phyloP scores from a whole-genome alignment of 257 asterid genomes.

The Osmanthus fragrans region DNA sequence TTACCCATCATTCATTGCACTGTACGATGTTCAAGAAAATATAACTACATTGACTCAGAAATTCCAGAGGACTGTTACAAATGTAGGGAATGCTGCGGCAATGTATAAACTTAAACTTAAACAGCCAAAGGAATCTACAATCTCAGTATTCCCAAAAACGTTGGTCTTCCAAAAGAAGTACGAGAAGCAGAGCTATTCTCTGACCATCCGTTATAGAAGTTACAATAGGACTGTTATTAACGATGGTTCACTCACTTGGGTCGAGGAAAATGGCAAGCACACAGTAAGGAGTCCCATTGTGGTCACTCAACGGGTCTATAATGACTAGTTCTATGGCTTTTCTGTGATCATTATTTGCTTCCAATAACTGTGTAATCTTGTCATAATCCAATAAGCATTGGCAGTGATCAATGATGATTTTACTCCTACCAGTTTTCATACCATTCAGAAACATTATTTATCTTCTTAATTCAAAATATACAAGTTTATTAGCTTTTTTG shows the following conservation, averaged over 20 bases:
- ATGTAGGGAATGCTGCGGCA: conserved; percentile 41
- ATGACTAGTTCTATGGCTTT: conserved; percentile 5
- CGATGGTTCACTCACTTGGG: conserved; percentile 39
- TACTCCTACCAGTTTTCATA: not conserved
- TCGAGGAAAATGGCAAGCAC: conserved; percentile 29
- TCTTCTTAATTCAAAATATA: not conserved
- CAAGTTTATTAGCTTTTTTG: not conserved
- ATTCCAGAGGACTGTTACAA: conserved; percentile 37
- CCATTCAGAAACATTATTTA: not conserved
- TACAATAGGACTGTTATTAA: not conserved
- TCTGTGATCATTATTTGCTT: not conserved
- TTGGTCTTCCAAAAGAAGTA: conserved; percentile 32
- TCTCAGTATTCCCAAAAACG: conserved; percentile 24
- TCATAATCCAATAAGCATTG: not conserved
- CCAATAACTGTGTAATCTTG: not conserved
- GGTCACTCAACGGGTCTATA: conserved; percentile 27
- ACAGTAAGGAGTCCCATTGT: conserved; percentile 41
- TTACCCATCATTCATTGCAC: conserved; percentile 45
- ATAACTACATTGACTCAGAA: conserved; percentile 17
- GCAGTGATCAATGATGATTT: not conserved
- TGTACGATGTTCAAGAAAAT: not conserved
- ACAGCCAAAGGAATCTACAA: conserved; percentile 25
- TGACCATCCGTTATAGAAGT: conserved; percentile 30
- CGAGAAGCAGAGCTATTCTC: conserved; percentile 33
- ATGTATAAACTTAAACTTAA: conserved; percentile 27